Conservation (phyloP, 1,139 yeast genomes). For the Magnusiomyces fungicola region DNA sequence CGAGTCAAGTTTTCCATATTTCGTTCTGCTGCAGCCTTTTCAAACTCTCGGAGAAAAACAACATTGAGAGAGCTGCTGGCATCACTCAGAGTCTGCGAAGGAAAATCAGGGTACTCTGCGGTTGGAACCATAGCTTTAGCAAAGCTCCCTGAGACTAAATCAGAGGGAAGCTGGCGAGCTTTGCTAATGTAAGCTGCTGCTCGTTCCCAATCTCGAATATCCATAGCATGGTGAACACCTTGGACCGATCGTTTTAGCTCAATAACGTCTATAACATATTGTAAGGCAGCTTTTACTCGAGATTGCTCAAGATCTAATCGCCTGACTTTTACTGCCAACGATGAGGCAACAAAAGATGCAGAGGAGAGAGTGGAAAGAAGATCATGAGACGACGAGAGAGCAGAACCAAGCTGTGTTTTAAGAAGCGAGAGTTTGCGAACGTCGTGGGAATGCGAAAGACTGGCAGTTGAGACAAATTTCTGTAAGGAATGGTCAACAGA, state of each 20-base stretch:
- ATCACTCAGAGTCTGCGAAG: constrained; percentile 46
- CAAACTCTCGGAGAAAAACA: constrained; percentile 56
- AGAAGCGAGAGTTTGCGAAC: constrained; percentile 25
- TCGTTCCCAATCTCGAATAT: constrained; percentile 57
- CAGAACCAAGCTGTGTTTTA: constrained; percentile 28
- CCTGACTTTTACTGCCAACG: constrained; percentile 62
- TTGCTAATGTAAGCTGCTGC: constrained; percentile 61
- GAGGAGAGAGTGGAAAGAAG: constrained; percentile 46
- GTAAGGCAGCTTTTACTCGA: constrained; percentile 56
- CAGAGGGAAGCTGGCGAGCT: constrained; percentile 47
- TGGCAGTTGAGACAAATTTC: constrained; percentile 10
- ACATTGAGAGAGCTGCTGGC: constrained; percentile 55
- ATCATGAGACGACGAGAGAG: constrained; percentile 37
- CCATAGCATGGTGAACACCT: constrained; percentile 63
- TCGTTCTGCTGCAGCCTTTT: constrained; percentile 56
- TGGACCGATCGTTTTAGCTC: constrained; percentile 54
- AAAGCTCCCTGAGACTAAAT: constrained; percentile 54
- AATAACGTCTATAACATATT: constrained; percentile 60
- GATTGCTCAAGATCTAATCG: constrained; percentile 63
- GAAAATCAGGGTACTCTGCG: constrained; percentile 78
- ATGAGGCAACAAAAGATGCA: constrained; percentile 59
- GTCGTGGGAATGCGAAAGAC: constrained; percentile 13
- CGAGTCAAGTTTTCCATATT: constrained; percentile 67
- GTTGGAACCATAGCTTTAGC: constrained; percentile 87
- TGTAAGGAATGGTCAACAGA: constrained; percentile 8